Evolutionary conservation across 192 early-diverging fungal species (phyloP).

Genomic region (Cladochytrium replicatum): DNA sequence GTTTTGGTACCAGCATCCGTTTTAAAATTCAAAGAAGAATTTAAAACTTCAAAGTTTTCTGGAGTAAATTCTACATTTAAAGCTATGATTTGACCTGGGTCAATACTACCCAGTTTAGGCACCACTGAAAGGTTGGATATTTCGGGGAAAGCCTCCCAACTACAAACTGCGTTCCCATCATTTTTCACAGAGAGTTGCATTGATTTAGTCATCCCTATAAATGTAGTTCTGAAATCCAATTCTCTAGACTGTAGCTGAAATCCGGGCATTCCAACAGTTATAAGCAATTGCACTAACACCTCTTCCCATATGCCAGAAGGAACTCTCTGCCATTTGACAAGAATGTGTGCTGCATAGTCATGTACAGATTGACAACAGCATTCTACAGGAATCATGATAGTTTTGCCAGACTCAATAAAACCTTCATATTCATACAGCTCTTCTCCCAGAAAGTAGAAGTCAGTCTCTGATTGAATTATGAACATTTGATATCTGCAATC

Average conservation of each 20-base stretch:
- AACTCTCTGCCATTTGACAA: conserved; percentile 36
- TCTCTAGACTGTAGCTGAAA: conserved; percentile 43
- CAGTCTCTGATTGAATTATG: conserved; percentile 32
- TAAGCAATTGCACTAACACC: conserved; percentile 27
- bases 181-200: conserved; percentile 35
- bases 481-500: conserved; percentile 33
- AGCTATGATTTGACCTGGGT: conserved; percentile 27
- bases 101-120: conserved; percentile 27
- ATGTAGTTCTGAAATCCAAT: conserved; percentile 52
- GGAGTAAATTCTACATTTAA: conserved; percentile 41
- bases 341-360: conserved; percentile 14
- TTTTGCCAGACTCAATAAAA: conserved; percentile 30
- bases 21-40: conserved; percentile 31
- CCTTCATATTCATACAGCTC: conserved; percentile 49
- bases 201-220: conserved; percentile 47
- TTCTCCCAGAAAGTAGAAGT: conserved; percentile 29
- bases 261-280: conserved; percentile 43
- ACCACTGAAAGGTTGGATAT: conserved; percentile 16
- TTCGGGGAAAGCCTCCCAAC: conserved; percentile 31
- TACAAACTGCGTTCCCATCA: conserved; percentile 50
- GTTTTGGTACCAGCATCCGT: conserved; percentile 45
- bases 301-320: conserved; percentile 36
- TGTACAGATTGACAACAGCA: conserved; percentile 33
- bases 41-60: conserved; percentile 31
- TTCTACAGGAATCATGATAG: conserved; percentile 28